Percentiles rank a stretch among this genome's conserved stretches.
Conservation (phyloP, 192 early-diverging fungal species). For the Coemansia sp. region DNA sequence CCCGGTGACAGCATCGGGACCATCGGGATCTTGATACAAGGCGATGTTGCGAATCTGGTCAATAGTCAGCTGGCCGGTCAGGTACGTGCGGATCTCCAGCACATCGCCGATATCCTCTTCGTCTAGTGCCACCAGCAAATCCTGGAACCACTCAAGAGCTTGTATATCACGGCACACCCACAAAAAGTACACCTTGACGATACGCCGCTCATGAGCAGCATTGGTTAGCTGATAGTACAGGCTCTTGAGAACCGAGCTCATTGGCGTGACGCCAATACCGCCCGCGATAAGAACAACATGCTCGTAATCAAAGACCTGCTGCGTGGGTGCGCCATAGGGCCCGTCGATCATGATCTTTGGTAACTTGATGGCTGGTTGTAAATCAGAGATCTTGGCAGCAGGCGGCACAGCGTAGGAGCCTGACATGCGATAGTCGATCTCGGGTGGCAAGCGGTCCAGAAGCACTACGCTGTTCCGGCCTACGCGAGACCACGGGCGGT, state of each 20-base stretch:
- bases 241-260: slow-evolving; percentile 69
- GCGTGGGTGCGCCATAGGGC: slow-evolving; percentile 77
- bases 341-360: slow-evolving; percentile 73
- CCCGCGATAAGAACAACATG: slow-evolving; percentile 65
- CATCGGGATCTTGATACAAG: slow-evolving; percentile 57
- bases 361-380: slow-evolving; percentile 39
- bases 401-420: slow-evolving; percentile 12
- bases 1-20: slow-evolving; percentile 71
- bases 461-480: slow-evolving; percentile 48
- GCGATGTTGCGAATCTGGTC: slow-evolving; percentile 67
- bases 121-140: slow-evolving; percentile 61
- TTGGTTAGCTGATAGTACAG: slow-evolving; percentile 57
- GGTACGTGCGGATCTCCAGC: slow-evolving; percentile 66
- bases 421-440: slow-evolving; percentile 31
- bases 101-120: slow-evolving; percentile 59
- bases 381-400: slow-evolving; percentile 6
- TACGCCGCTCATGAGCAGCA: slow-evolving; percentile 21
- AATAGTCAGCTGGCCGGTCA: slow-evolving; percentile 60
- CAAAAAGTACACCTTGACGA: slow-evolving; percentile 61
- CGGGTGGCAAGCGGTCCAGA: slow-evolving; percentile 47
- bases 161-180: slow-evolving; percentile 69
- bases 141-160: slow-evolving; percentile 71
- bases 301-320: slow-evolving; percentile 75
- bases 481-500: slow-evolving; percentile 43
- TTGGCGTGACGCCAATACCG: slow-evolving; percentile 78